Evolutionary conservation across 345 rosid species (phyloP).

Genomic region (Eutrema heterophyllum): DNA sequence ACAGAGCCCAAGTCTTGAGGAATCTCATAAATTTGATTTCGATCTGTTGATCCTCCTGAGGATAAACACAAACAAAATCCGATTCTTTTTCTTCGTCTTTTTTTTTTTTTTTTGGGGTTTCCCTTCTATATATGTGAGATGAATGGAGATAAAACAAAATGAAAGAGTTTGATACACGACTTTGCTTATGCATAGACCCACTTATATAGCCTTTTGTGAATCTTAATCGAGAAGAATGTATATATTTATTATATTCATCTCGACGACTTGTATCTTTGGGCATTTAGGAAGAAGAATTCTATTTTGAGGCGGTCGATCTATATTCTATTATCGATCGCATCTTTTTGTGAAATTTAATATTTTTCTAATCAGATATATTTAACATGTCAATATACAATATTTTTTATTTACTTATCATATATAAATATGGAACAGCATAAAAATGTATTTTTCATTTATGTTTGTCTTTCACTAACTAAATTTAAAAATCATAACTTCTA

Average conservation of each 20-base stretch:
- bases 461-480: background rate
- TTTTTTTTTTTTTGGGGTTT: background rate
- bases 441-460: background rate
- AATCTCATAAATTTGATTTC: conserved; percentile 23
- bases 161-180: conserved; percentile 29
- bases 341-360: background rate
- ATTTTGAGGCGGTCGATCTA: conserved; percentile 2
- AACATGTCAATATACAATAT: background rate
- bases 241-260: background rate
- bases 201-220: conserved; percentile 27
- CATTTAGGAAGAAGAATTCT: conserved; percentile 2
- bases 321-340: background rate
- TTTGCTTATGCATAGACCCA: conserved; percentile 25
- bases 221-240: conserved; percentile 16
- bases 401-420: background rate
- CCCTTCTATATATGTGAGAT: background rate
- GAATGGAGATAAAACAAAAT: background rate
- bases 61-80: conserved; percentile 28
- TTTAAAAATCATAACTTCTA: background rate
- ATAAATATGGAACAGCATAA: background rate
- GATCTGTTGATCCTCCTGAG: conserved; percentile 22
- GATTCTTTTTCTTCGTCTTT: background rate
- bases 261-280: conserved; percentile 21
- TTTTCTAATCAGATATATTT: background rate
- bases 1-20: conserved; percentile 42